Conservation (phyloP, 169 alveolate species). For the Plasmodium blacklocki region DNA sequence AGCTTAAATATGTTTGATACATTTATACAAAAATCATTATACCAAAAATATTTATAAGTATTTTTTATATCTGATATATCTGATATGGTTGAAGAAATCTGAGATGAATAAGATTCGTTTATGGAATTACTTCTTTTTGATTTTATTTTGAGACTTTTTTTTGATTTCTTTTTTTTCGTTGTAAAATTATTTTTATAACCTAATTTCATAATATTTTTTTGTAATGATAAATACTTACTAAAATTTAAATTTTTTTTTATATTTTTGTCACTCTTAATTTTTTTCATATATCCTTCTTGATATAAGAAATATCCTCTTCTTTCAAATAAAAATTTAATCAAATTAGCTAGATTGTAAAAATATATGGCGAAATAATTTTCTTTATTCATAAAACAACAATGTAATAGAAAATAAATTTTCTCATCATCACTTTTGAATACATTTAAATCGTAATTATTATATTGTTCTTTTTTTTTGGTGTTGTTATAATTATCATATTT, state of each 20-base stretch:
- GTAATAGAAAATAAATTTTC: conserved; percentile 19
- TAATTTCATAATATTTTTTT: conserved; percentile 72
- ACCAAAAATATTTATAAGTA: background rate
- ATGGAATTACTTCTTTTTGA: conserved; percentile 33
- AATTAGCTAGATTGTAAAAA: conserved; percentile 53
- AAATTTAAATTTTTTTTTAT: conserved; percentile 42
- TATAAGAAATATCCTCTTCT: conserved; percentile 28
- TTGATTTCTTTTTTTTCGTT: conserved; percentile 61
- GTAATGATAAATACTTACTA: conserved; percentile 61
- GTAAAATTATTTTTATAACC: conserved; percentile 57
- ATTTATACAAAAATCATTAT: conserved; percentile 67
- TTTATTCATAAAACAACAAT: conserved; percentile 66
- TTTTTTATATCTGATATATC: conserved; percentile 29
- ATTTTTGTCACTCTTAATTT: conserved; percentile 12
- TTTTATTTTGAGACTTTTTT: conserved; percentile 44
- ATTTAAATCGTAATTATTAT: background rate
- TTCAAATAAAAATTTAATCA: conserved; percentile 63
- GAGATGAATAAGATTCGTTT: conserved; percentile 35
- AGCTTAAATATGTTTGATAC: conserved; percentile 53
- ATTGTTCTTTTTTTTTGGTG: background rate
- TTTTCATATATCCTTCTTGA: conserved; percentile 27
- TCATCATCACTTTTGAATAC: conserved; percentile 7
- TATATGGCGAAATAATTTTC: conserved; percentile 57
- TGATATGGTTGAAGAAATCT: conserved; percentile 28
- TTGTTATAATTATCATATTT: background rate